Conservation (phyloP, 2,329 filamentous ascomycete species). For the Penicillium palitans region DNA sequence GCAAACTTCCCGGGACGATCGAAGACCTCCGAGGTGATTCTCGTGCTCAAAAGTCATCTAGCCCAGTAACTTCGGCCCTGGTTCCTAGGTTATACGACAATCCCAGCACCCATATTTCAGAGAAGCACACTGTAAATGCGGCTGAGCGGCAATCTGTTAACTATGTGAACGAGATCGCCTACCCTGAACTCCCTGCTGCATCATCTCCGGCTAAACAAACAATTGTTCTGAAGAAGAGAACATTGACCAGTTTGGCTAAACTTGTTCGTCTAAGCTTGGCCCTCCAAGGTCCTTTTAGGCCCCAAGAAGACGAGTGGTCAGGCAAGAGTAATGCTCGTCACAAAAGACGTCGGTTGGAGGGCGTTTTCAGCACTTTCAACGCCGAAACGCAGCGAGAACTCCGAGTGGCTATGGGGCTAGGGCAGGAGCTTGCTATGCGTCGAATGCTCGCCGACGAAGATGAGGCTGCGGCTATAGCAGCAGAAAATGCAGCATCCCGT, state of each 20-base stretch:
- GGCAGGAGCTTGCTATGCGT: slow-evolving; percentile 45
- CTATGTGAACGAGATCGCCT: slow-evolving; percentile 7
- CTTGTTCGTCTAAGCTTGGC: slow-evolving; percentile 42
- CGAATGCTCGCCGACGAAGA: slow-evolving; percentile 23
- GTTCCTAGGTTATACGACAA: background rate
- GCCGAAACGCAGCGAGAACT: slow-evolving; percentile 42
- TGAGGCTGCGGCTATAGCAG: slow-evolving; percentile 6
- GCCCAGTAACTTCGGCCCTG: slow-evolving; percentile 8
- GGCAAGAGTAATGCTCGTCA: slow-evolving; percentile 6
- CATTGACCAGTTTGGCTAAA: slow-evolving; percentile 32
- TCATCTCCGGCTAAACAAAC: slow-evolving; percentile 12
- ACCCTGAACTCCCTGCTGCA: slow-evolving; percentile 17
- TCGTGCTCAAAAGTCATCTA: slow-evolving; percentile 18
- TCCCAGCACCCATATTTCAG: no score
- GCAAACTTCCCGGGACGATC: slow-evolving; percentile 28
- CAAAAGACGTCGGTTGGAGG: slow-evolving; percentile 33
- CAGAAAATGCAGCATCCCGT: slow-evolving; percentile 5
- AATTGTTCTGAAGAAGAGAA: slow-evolving; percentile 18
- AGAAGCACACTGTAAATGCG: background rate
- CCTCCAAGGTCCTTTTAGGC: slow-evolving; percentile 37
- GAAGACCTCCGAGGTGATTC: slow-evolving; percentile 17
- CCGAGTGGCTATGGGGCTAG: slow-evolving; percentile 44
- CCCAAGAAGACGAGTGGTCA: slow-evolving; percentile 14
- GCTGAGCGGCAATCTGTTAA: background rate
- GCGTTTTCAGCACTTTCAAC: slow-evolving; percentile 41